Conservation (phyloP, 1,284 basidiomycete genomes). For the Phaffia rhodozyma region DNA sequence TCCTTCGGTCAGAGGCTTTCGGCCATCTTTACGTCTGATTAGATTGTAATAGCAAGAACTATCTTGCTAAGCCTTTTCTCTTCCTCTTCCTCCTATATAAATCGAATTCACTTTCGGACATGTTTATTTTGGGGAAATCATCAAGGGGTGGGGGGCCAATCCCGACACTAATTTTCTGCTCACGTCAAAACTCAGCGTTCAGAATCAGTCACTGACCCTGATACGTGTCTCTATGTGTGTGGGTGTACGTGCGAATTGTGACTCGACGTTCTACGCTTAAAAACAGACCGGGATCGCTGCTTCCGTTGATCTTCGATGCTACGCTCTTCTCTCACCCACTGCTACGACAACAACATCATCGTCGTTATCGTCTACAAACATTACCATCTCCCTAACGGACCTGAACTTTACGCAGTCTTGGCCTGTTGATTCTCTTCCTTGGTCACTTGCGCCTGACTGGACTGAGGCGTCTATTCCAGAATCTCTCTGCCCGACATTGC, state of each 20-base stretch:
- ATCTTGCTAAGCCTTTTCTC: no score
- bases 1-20: no score
- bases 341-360: conserved; percentile 35
- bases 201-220: no score
- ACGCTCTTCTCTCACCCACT: conserved; percentile 54
- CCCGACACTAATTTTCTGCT: background rate
- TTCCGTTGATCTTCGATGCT: conserved; percentile 89
- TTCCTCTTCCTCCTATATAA: no score
- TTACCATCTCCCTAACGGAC: conserved; percentile 71
- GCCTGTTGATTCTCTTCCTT: conserved; percentile 71
- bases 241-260: conserved; percentile 16
- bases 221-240: background rate
- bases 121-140: no score
- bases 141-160: no score
- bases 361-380: conserved; percentile 49
- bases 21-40: no score
- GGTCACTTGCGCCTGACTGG: conserved; percentile 54
- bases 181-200: background rate
- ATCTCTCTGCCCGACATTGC: conserved; percentile 54
- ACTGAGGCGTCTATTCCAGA: conserved; percentile 51
- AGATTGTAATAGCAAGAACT: no score
- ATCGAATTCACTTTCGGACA: no score
- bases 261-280: background rate
- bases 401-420: conserved; percentile 72
- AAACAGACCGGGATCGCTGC: conserved; percentile 83